Conservation (phyloP, 2,329 filamentous ascomycete species). For the Didymella keratinophila region DNA sequence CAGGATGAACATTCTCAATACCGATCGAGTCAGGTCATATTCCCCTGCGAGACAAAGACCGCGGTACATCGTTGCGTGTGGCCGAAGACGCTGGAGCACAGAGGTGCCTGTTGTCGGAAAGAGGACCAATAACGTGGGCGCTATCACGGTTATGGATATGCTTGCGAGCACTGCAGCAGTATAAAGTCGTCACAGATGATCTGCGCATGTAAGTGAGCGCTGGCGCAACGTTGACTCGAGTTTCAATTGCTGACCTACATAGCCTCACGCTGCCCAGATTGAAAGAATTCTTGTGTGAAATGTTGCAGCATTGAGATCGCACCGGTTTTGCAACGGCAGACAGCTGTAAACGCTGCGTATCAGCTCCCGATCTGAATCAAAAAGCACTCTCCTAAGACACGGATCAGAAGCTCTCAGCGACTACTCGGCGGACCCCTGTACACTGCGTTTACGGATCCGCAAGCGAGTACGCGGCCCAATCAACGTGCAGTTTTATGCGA, state of each 20-base stretch:
- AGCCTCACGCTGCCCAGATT: background rate
- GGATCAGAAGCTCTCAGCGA: background rate
- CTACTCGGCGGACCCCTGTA: conserved; percentile 1
- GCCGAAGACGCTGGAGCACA: background rate
- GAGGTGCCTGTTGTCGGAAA: background rate
- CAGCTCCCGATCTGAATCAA: background rate
- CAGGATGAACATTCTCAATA: conserved; percentile 10
- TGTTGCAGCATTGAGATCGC: background rate
- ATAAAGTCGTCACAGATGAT: background rate
- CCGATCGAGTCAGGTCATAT: background rate
- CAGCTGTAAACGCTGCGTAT: background rate
- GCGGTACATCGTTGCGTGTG: conserved; percentile 2
- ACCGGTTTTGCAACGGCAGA: background rate
- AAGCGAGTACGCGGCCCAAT: conserved; percentile 19
- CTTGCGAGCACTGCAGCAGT: conserved; percentile 9
- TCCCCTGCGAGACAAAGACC: background rate
- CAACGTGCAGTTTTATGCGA: background rate
- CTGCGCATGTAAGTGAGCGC: background rate
- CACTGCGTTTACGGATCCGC: background rate
- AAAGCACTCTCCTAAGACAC: too few relatives aligned
- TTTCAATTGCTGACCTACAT: background rate
- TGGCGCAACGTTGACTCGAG: background rate
- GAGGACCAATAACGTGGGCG: background rate
- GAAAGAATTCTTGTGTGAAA: background rate
- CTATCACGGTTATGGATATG: conserved; percentile 8